Percentiles rank a stretch among this genome's conserved stretches.
Conservation (phyloP, 768 basidiomycete species). For the Crepidotus variabilis region DNA sequence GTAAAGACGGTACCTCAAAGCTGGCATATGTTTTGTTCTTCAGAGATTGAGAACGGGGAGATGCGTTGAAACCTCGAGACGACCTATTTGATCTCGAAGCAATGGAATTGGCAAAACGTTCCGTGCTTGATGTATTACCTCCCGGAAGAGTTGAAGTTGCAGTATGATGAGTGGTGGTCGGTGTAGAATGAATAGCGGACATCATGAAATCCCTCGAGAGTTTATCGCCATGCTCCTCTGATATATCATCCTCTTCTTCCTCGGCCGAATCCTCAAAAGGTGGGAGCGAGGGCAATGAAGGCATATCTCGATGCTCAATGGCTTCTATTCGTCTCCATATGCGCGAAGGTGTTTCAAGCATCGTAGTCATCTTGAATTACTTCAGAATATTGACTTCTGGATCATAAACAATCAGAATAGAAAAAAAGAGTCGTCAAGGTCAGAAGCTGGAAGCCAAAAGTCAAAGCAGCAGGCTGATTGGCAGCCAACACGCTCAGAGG, state of each 20-base stretch:
- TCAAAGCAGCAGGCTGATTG: background rate
- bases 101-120: constrained; percentile 44
- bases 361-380: constrained; percentile 35
- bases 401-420: background rate
- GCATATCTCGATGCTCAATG: constrained; percentile 71
- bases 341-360: constrained; percentile 79
- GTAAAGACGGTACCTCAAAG: constrained; percentile 62
- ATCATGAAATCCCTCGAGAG: constrained; percentile 37
- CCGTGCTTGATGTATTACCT: constrained; percentile 42
- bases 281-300: constrained; percentile 77
- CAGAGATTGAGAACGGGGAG: constrained; percentile 27
- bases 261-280: constrained; percentile 61
- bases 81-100: constrained; percentile 55
- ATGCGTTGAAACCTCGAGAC: constrained; percentile 22
- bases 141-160: constrained; percentile 44
- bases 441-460: background rate
- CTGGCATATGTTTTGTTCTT: constrained; percentile 37
- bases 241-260: constrained; percentile 26
- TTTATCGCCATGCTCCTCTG: constrained; percentile 28
- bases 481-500: background rate
- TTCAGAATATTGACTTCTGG: background rate
- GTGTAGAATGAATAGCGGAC: constrained; percentile 66
- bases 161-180: constrained; percentile 44
- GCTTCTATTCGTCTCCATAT: constrained; percentile 83
- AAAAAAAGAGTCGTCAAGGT: too few species aligned